phyloP scores from a whole-genome alignment of 306 rosid genomes.

The Calophaca sinica region DNA sequence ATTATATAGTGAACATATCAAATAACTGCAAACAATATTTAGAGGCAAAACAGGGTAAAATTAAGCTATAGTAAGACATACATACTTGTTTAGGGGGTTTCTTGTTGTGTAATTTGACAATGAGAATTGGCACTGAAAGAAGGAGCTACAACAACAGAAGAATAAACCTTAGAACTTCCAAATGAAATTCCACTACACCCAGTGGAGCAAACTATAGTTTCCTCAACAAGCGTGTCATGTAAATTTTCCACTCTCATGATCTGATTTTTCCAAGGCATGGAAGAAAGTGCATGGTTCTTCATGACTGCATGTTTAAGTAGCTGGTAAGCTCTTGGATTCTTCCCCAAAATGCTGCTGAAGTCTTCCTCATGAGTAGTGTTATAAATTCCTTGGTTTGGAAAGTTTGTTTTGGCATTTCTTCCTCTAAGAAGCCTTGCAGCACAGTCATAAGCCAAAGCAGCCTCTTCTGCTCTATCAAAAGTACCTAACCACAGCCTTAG shows the following conservation, averaged over 20 bases:
- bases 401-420: constrained; percentile 84
- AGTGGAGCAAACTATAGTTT: constrained; percentile 69
- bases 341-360: constrained; percentile 50
- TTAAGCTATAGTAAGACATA: constrained; percentile 29
- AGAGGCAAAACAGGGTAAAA: constrained; percentile 6
- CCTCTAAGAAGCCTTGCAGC: constrained; percentile 94
- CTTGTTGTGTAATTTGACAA: constrained; percentile 32
- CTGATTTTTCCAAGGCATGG: constrained; percentile 44
- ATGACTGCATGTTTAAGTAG: constrained; percentile 73
- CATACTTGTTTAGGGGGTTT: constrained; percentile 12
- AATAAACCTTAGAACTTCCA: constrained; percentile 86
- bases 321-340: constrained; percentile 74
- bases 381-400: constrained; percentile 51
- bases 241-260: constrained; percentile 7
- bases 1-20: neutral
- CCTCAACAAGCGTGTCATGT: constrained; percentile 65
- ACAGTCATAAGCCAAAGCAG: constrained; percentile 81
- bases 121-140: constrained; percentile 69
- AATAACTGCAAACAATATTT: constrained; percentile 4
- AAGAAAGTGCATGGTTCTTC: constrained; percentile 67
- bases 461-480: constrained; percentile 79
- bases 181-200: constrained; percentile 53
- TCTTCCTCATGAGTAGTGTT: constrained; percentile 53
- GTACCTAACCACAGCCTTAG: constrained; percentile 93
- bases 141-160: constrained; percentile 95